These are phyloP conservation scores for Linnemannia schmuckeri DNA, from an alignment of 192 early-diverging fungal species.

Conservation along the genomic window DNA sequence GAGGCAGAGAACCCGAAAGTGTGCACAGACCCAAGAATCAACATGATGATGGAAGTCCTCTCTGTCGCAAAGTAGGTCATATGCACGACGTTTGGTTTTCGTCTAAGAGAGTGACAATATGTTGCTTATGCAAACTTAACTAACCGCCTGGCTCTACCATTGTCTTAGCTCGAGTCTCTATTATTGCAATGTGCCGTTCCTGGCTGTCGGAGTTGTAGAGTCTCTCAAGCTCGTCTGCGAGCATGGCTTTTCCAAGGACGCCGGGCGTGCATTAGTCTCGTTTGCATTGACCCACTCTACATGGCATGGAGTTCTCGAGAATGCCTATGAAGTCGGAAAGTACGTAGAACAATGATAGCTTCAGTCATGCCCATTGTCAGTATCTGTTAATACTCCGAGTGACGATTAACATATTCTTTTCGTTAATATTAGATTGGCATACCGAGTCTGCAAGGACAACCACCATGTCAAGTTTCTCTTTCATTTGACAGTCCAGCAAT, in stretches of 20 bases:
- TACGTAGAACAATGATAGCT: not conserved
- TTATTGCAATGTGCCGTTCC: slow-evolving; percentile 45
- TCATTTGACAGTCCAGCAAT: slow-evolving; percentile 47
- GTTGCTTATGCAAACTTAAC: not conserved
- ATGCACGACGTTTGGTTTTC: not conserved
- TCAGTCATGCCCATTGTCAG: not conserved
- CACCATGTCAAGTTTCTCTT: slow-evolving; percentile 51
- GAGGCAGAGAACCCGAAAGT: slow-evolving; percentile 17
- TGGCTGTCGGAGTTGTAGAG: slow-evolving; percentile 33
- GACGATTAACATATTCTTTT: not conserved
- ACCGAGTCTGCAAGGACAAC: slow-evolving; percentile 23
- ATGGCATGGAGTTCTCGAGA: slow-evolving; percentile 51
- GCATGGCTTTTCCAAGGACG: slow-evolving; percentile 42
- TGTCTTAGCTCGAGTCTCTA: slow-evolving; percentile 38
- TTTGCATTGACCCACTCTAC: slow-evolving; percentile 47
- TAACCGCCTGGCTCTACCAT: not conserved
- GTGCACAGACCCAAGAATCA: slow-evolving; percentile 26
- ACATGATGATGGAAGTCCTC: slow-evolving; percentile 41
- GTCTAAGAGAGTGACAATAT: not conserved
- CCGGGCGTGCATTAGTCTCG: slow-evolving; percentile 35
- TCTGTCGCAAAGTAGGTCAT: slow-evolving; percentile 30
- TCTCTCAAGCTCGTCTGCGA: slow-evolving; percentile 37
- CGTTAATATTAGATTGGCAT: slow-evolving; percentile 24
- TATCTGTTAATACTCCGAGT: too few species aligned
- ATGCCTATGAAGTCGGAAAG: slow-evolving; percentile 48